phyloP scores from a whole-genome alignment of 2,329 filamentous ascomycete species.

The Colletotrichum incanum region DNA sequence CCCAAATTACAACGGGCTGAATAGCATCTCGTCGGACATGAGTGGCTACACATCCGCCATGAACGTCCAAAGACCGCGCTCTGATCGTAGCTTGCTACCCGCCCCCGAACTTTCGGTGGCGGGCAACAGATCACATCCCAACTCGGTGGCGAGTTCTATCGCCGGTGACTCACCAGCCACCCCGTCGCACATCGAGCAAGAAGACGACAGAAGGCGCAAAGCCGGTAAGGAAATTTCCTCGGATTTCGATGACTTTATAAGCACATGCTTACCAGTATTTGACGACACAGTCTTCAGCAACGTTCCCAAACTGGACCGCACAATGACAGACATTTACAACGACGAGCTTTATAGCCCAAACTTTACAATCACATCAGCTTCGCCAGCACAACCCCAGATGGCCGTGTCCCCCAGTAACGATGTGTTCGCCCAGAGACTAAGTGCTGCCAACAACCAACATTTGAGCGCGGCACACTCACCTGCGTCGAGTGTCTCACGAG shows the following conservation, averaged over 20 bases:
- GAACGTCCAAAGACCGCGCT: slow-evolving; percentile 56
- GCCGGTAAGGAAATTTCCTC: slow-evolving; percentile 65
- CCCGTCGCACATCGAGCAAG: slow-evolving; percentile 66
- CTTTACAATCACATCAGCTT: slow-evolving; percentile 69
- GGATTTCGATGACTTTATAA: slow-evolving; percentile 29
- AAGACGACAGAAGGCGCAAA: slow-evolving; percentile 64
- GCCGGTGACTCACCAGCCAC: slow-evolving; percentile 74
- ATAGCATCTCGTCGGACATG: slow-evolving; percentile 56
- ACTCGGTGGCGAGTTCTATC: slow-evolving; percentile 71
- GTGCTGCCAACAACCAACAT: slow-evolving; percentile 84
- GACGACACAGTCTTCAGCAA: slow-evolving; percentile 51
- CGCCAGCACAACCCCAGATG: slow-evolving; percentile 63
- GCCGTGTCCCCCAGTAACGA: slow-evolving; percentile 69
- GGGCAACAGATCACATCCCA: slow-evolving; percentile 63
- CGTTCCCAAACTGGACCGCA: slow-evolving; percentile 85
- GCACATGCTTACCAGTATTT: slow-evolving; percentile 56
- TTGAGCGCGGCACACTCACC: slow-evolving; percentile 71
- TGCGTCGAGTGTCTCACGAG: slow-evolving; percentile 67
- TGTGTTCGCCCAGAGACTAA: slow-evolving; percentile 82
- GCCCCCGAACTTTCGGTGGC: slow-evolving; percentile 62
- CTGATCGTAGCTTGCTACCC: slow-evolving; percentile 60
- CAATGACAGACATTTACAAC: slow-evolving; percentile 87
- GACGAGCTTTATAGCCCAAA: slow-evolving; percentile 88
- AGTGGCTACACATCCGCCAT: slow-evolving; percentile 58
- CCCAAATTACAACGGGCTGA: slow-evolving; percentile 59